Base-by-base conservation (phyloP, 2,329 filamentous ascomycete species). In the Alternaria novae-zelandiae region DNA sequence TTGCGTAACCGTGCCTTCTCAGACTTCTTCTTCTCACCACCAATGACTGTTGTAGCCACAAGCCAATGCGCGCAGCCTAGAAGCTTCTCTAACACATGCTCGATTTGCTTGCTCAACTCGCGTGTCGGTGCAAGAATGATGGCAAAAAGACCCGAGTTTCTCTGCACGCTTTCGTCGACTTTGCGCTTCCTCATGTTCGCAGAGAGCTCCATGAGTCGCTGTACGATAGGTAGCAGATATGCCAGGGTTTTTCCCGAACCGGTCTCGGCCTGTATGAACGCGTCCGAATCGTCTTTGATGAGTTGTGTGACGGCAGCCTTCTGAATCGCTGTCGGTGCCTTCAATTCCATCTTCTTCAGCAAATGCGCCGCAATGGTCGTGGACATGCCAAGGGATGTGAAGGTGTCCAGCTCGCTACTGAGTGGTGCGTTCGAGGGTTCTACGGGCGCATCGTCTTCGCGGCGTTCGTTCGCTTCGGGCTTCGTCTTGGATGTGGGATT, bases 201-300 rank as follows among this genome's bases (percentile, higher is more conserved):
- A 70, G 85, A 92, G 28, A 98, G 86, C 13, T 89, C 86, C 80
- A 97, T 88, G 20, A 99, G 91, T 23, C 94, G 87, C 77, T 99
- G 93, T 21, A 99, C 89, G 50, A 99, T 91, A 2, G 96, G 96
- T 7, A 99, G 83, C 5, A 99, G 86, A 78, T 99, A 99, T n/a
- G 96, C 93, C 64, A 99, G 83, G 0, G 96, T 99, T 83, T 99
- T 99, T 82, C 96, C 96, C 0, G 96, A 99, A 70, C 96, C 96
- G 0, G 96, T 99, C 82, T 99, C 91, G 3, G 96, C 96, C 79
- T 98, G 96, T 32, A 99, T 91, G 74, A 99, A 99, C 3, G 94
- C 94, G 83, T 99, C 96, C 49, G 88, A 90, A 71, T 97, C 91
- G 57, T 91, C 90, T 45, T 89, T 89, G 47, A 97, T 81, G 65